A percentile compares a stretch with the other conserved stretches of the same genome.
phyloP scores from a whole-genome alignment of 495 filamentous ascomycete genomes.

The Talaromyces proteolyticus region DNA sequence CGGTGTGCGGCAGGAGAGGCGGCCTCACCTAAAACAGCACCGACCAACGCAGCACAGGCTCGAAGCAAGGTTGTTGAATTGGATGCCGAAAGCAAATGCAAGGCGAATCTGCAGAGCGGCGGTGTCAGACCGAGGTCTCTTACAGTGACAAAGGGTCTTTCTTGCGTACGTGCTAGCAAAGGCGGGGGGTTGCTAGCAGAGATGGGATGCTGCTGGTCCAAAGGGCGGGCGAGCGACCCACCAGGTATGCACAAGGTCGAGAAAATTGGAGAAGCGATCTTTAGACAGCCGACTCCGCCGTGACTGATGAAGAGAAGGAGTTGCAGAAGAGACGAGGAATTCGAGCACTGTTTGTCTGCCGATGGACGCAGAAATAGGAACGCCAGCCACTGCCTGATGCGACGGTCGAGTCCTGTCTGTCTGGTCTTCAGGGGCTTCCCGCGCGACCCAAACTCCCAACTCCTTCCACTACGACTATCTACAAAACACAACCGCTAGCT shows the following conservation, averaged over 20 bases:
- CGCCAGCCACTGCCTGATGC: neutral
- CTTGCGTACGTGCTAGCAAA: neutral
- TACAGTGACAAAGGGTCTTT: neutral
- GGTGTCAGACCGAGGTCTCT: neutral
- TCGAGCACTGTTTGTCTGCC: no score
- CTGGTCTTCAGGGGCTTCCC: neutral
- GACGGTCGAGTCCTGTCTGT: no score
- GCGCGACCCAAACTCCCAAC: neutral
- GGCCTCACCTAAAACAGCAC: neutral
- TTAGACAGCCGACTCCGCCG: neutral
- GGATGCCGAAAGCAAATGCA: neutral
- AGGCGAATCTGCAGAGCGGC: neutral
- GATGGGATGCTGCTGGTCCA: neutral
- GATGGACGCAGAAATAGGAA: no score
- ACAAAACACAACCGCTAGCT: neutral
- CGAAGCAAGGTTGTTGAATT: neutral
- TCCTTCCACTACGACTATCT: neutral
- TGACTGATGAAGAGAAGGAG: neutral
- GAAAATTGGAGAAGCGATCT: no score
- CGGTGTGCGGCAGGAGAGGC: neutral
- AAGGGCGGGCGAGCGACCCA: neutral
- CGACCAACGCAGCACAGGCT: neutral
- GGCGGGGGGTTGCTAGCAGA: neutral
- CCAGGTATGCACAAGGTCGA: no score
- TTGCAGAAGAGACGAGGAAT: no score